Conservation (phyloP, 2,329 filamentous ascomycete species). For the Bipolaris sorokiniana region DNA sequence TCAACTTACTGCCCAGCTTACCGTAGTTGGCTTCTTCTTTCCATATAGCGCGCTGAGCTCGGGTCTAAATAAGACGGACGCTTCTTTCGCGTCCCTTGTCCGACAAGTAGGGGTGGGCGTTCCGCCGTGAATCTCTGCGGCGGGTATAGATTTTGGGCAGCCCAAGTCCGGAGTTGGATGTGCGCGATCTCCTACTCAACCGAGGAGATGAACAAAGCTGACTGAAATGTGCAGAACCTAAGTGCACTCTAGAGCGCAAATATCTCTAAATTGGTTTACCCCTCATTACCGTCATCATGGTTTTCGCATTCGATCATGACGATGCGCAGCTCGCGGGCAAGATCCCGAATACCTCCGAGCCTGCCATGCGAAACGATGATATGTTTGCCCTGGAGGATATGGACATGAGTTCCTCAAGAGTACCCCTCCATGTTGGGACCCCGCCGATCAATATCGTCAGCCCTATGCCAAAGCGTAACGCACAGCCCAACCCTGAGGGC, state of each 20-base stretch:
- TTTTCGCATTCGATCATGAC: constrained; percentile 47
- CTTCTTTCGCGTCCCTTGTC: constrained; percentile 56
- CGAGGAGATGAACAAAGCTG: constrained; percentile 26
- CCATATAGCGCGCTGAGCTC: constrained; percentile 45
- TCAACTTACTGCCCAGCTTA: constrained; percentile 39
- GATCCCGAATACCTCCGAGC: constrained; percentile 15
- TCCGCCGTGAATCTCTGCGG: constrained; percentile 57
- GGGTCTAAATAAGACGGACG: constrained; percentile 51
- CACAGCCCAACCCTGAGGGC: constrained; percentile 28
- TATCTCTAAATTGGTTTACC: constrained; percentile 16
- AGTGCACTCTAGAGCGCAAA: constrained; percentile 14
- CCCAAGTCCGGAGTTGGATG: constrained; percentile 30
- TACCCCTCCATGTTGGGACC: constrained; percentile 38
- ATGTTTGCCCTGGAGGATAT: constrained; percentile 30
- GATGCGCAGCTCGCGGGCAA: constrained; percentile 34
- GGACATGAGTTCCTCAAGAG: constrained; percentile 32
- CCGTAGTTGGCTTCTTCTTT: constrained; percentile 44
- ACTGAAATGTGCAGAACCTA: constrained; percentile 33
- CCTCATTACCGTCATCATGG: constrained; percentile 30
- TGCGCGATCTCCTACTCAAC: constrained; percentile 23
- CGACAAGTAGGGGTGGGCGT: constrained; percentile 56
- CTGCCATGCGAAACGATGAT: constrained; percentile 21
- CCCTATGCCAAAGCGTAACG: constrained; percentile 39
- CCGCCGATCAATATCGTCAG: constrained; percentile 47
- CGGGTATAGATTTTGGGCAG: constrained; percentile 56